phyloP scores from a whole-genome alignment of 345 rosid species.

The Sonneratia caseolaris region DNA sequence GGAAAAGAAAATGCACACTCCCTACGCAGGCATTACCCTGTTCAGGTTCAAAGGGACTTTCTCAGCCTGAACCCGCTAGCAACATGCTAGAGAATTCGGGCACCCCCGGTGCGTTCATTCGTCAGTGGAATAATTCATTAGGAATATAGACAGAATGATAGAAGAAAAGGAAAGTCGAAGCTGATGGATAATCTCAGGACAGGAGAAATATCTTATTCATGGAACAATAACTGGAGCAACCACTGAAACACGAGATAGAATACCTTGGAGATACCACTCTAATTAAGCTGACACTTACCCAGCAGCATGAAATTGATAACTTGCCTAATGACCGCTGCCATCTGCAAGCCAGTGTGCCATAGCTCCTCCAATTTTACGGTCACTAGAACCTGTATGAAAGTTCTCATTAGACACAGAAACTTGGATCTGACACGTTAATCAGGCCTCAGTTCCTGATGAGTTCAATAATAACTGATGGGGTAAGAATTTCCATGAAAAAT shows the following conservation, averaged over 20 bases:
- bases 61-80: slow-evolving; percentile 70
- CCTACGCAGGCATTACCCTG: slow-evolving; percentile 99
- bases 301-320: slow-evolving; percentile 17
- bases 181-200: background rate
- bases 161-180: background rate
- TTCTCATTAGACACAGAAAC: background rate
- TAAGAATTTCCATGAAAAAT: background rate
- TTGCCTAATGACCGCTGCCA: slow-evolving; percentile 11
- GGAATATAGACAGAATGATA: background rate
- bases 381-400: background rate
- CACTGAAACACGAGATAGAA: slow-evolving; percentile 4
- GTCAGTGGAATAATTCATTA: slow-evolving; percentile 31
- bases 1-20: slow-evolving; percentile 71
- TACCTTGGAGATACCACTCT: slow-evolving; percentile 13
- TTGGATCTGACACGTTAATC: background rate
- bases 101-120: slow-evolving; percentile 93
- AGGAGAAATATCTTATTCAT: slow-evolving; percentile 1
- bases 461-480: background rate
- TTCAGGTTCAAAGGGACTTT: slow-evolving; percentile 99
- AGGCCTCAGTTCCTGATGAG: background rate
- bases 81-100: slow-evolving; percentile 33
- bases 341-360: background rate
- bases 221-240: background rate
- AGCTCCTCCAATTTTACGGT: background rate
- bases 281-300: slow-evolving; percentile 51